Evolutionary conservation across 306 rosid species (phyloP), one percentile per base, ranked within the genome.

Genomic region (Trifolium pratense): DNA sequence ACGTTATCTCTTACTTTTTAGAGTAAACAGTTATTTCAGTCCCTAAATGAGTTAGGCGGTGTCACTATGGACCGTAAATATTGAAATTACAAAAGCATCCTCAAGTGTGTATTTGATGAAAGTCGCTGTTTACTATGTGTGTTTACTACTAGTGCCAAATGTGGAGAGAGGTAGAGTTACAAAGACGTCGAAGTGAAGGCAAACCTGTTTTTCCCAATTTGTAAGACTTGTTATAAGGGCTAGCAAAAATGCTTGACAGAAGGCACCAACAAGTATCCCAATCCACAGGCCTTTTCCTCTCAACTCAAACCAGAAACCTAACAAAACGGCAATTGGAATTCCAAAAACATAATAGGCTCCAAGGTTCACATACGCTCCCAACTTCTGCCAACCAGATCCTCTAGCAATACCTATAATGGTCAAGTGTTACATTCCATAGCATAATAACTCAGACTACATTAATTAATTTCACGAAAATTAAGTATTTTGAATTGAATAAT

Each of bases 251-350:
- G 80, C 75, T 69, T 89, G 96, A 51, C 87, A 70, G 46, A 82
- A 73, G 14, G 90, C 73, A 72, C 97, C 97, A 13, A 16, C 6
- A 16, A 82, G 73, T 66, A 89, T 82, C 59, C 93, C 97, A 48
- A 83, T 83, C 97, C 97, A 91, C 8, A 91, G 81, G 7, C 97
- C 97, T 68, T 78, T 81, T 60, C 88, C 97, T 80, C 79, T 76
- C 10, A 87, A 67, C 11, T 70, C 34, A 8, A 74, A 6, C 89
- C 80, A 86, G 70, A 89, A 91, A 66, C 89, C 89, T 74, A 91
- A 69, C 4, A 71, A 40, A 16, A 71, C 81, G 59, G 93, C 90
- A 78, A 68, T 61, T 67, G 96, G 97, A 83, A 87, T 80, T 58
- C 97, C 97, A 65, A 86, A 60, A 2, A 79, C 79, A 85, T 91